Conservation (phyloP, 192 early-diverging fungal species). For the Kickxella alabastrina region DNA sequence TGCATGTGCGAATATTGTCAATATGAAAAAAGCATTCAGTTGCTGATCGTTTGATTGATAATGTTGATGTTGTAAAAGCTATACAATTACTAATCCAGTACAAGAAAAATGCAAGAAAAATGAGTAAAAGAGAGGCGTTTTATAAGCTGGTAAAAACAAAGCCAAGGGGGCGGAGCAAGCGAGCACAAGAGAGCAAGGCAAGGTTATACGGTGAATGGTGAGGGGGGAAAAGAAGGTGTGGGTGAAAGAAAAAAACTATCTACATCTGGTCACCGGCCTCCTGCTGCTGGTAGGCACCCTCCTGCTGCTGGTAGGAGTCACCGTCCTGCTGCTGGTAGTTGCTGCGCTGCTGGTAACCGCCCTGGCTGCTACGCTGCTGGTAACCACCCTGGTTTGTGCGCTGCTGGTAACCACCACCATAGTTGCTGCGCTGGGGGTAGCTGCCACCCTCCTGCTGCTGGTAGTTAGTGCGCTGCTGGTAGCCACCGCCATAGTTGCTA, state of each 20-base stretch:
- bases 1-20: too few relatives aligned
- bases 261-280: too few relatives aligned
- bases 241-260: not conserved
- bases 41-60: too few relatives aligned
- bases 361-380: conserved; percentile 8
- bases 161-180: too few relatives aligned
- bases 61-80: too few relatives aligned
- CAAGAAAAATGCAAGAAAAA: conserved; percentile 10
- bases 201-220: too few relatives aligned
- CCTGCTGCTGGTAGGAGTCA: not conserved
- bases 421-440: conserved; percentile 8
- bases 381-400: conserved; percentile 10
- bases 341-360: conserved; percentile 16
- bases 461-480: conserved; percentile 18
- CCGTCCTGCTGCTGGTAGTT: conserved; percentile 11
- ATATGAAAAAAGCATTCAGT: too few relatives aligned
- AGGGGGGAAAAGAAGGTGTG: not conserved
- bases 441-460: conserved; percentile 48
- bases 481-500: conserved; percentile 4
- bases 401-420: conserved; percentile 4
- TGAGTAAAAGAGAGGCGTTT: not conserved
- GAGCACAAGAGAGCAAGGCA: too few relatives aligned
- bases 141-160: not conserved
- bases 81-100: not conserved
- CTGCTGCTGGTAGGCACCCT: conserved; percentile 1